Evolutionary conservation across 2,329 filamentous ascomycete species (phyloP).

Genomic region (Penicillium sp.): DNA sequence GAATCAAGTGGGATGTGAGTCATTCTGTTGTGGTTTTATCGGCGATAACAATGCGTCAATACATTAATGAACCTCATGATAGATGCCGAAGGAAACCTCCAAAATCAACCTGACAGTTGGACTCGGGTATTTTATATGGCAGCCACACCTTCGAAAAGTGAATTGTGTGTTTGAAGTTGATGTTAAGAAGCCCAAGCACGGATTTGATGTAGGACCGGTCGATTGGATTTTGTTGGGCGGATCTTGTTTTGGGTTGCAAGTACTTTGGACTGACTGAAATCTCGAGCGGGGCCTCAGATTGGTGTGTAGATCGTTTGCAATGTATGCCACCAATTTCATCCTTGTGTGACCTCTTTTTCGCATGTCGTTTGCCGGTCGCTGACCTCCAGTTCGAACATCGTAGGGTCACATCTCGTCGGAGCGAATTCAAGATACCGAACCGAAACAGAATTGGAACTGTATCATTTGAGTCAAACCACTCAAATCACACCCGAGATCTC

Average conservation of each 20-base stretch:
- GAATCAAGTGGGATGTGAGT: not conserved
- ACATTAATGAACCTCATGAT: not conserved
- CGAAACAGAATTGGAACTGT: not conserved
- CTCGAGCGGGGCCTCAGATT: not conserved
- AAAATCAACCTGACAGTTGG: constrained; percentile 30
- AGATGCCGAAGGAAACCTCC: not conserved
- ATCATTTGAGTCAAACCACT: not conserved
- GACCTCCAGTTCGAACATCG: not conserved
- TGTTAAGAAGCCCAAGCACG: constrained; percentile 33
- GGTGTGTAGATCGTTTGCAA: not conserved
- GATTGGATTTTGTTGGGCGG: not conserved
- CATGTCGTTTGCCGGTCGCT: not conserved
- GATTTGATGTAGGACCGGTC: constrained; percentile 2
- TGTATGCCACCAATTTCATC: not conserved
- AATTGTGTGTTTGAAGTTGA: constrained; percentile 46
- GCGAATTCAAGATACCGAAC: not conserved
- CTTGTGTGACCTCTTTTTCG: not conserved
- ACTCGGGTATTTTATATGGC: constrained; percentile 46
- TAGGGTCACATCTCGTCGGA: not conserved
- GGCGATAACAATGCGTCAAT: too few relatives aligned
- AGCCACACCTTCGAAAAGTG: constrained; percentile 44
- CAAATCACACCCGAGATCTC: constrained; percentile 26
- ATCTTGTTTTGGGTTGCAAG: not conserved
- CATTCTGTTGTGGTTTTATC: too few relatives aligned
- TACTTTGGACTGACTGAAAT: not conserved